Evolutionary conservation across 441 rosid species (phyloP).

Genomic region (Brassica hybrid): DNA sequence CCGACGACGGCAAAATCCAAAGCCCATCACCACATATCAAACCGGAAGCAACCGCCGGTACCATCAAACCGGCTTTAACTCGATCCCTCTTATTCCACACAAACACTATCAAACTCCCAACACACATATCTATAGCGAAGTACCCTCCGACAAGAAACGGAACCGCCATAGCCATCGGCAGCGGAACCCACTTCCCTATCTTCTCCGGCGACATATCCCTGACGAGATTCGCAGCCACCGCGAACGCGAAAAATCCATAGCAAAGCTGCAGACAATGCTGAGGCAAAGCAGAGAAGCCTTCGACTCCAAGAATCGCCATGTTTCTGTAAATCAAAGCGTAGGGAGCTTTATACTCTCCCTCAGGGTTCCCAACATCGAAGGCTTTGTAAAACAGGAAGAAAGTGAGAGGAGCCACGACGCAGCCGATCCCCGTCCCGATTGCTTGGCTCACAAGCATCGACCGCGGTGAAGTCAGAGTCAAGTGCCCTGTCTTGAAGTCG

Average conservation of each 20-base stretch:
- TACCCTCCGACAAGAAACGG: conserved; percentile 88
- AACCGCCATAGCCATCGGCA: conserved; percentile 93
- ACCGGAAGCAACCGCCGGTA: conserved; percentile 86
- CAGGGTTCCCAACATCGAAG: conserved; percentile 72
- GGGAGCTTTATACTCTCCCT: conserved; percentile 86
- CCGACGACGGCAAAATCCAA: conserved; percentile 83
- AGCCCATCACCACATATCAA: conserved; percentile 84
- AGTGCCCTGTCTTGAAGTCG: conserved; percentile 81
- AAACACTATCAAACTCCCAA: conserved; percentile 81
- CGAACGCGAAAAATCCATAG: conserved; percentile 68
- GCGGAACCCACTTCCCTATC: conserved; percentile 69
- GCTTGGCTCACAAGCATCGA: conserved; percentile 85
- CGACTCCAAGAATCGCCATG: conserved; percentile 87
- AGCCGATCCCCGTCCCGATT: conserved; percentile 77
- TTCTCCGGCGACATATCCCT: conserved; percentile 57
- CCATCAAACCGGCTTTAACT: conserved; percentile 58
- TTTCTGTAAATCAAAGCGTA: conserved; percentile 75
- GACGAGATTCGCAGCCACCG: conserved; percentile 57
- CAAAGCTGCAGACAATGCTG: conserved; percentile 75
- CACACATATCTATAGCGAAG: conserved; percentile 83
- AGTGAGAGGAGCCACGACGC: conserved; percentile 72
- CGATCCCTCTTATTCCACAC: conserved; percentile 64
- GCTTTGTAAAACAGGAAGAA: conserved; percentile 80
- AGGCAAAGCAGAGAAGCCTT: conserved; percentile 91
- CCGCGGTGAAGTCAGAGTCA: conserved; percentile 77